Conservation (phyloP, 163 green algal species). For the Scenedesmus sp. region DNA sequence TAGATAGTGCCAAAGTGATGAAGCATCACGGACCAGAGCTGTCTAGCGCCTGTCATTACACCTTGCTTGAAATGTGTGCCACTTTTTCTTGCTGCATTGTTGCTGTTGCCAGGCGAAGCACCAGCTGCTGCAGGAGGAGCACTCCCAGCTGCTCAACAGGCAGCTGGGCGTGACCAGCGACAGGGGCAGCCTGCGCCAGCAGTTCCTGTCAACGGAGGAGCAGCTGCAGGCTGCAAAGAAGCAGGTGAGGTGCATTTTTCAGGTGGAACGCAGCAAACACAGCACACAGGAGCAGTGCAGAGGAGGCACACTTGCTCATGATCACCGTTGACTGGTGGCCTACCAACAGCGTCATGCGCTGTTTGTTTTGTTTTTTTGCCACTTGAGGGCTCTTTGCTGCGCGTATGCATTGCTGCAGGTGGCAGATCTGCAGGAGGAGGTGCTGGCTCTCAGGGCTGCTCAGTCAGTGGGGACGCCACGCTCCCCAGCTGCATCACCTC, state of each 20-base stretch:
- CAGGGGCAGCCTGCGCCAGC: background rate
- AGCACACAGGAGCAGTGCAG: background rate
- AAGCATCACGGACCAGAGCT: too few species aligned
- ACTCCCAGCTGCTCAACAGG: background rate
- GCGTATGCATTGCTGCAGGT: background rate
- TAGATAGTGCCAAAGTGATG: too few species aligned
- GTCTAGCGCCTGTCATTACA: background rate
- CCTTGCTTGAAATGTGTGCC: background rate
- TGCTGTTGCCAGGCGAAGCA: background rate
- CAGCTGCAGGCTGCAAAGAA: conserved; percentile 1
- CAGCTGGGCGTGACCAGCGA: background rate
- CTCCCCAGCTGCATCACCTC: background rate
- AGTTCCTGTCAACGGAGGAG: background rate
- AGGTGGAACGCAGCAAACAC: background rate
- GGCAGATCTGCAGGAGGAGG: background rate
- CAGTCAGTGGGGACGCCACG: background rate
- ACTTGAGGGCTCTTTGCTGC: background rate
- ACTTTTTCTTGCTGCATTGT: background rate
- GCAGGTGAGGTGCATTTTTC: background rate
- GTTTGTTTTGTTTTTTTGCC: background rate
- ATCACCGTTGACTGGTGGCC: background rate
- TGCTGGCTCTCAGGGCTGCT: background rate
- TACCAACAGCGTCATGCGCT: background rate
- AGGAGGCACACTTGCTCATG: background rate
- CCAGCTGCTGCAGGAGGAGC: conserved; percentile 34